A percentile compares a stretch with the other conserved stretches of the same genome.
Evolutionary conservation across 352 stramenopile genomes (phyloP).

Genomic region (Pythium guiyangense): DNA sequence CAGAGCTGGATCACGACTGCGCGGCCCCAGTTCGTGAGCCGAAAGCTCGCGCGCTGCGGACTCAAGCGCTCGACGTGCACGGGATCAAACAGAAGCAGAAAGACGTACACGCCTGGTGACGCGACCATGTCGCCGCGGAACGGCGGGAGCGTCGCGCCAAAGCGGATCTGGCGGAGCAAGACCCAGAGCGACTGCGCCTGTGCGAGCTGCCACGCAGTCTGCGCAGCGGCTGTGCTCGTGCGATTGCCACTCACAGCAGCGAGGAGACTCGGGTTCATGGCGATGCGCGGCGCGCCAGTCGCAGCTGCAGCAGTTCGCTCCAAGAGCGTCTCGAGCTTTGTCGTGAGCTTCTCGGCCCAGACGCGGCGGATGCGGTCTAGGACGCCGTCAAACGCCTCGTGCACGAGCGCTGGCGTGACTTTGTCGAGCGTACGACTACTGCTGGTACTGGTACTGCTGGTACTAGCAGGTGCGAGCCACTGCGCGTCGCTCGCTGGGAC

Average conservation of each 20-base stretch:
- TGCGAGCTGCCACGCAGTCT: constrained; percentile 2
- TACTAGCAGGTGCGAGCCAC: background rate
- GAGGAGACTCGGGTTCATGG: background rate
- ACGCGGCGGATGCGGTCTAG: too few relatives aligned
- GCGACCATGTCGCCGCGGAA: constrained; percentile 16
- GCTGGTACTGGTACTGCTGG: too few relatives aligned
- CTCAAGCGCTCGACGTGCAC: constrained; percentile 14
- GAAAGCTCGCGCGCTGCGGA: constrained; percentile 29
- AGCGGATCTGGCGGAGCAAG: constrained; percentile 18
- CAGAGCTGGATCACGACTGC: constrained; percentile 39
- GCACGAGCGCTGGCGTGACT: too few relatives aligned
- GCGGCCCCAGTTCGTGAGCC: constrained; percentile 39
- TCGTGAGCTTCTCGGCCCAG: too few relatives aligned
- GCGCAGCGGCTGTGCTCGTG: background rate
- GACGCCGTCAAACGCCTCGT: too few relatives aligned
- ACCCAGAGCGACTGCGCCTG: constrained; percentile 28
- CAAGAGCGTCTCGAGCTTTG: too few relatives aligned
- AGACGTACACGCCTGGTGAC: constrained; percentile 39
- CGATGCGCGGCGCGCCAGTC: background rate
- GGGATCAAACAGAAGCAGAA: constrained; percentile 51
- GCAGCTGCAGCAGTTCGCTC: too few relatives aligned
- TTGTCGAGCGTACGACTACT: too few relatives aligned
- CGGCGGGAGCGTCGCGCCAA: constrained; percentile 16
- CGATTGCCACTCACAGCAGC: background rate
- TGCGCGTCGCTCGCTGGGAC: too few relatives aligned